Base-by-base conservation (phyloP, 805 yeast genomes). In the Maudiozyma serrabonitensis region DNA sequence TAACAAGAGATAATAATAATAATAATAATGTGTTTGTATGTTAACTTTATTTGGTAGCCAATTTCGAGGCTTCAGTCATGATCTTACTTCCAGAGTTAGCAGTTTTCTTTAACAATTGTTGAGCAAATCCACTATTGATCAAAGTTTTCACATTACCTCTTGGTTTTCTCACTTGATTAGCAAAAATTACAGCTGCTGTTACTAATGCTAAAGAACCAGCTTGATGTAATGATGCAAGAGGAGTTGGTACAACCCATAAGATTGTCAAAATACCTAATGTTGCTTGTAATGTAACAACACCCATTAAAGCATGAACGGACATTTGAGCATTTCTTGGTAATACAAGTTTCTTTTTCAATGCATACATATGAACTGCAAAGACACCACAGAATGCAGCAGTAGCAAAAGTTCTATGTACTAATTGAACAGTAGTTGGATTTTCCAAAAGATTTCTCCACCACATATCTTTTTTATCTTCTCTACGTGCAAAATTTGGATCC, bases 351-450 rank as follows among this genome's bases (percentile, higher is more conserved):
- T 80, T 72, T 48, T 72, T 75, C 47, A 71, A 73, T 4, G 86
- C 79, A 58, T 80, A 82, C 70, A 86, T 56, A 61, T 89, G 96
- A n/a, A 79, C 67, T 0, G 76, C 90, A 43, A 84, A 66, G 6
- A 86, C 76, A 0, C 88, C 69, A 53, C 76, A 75, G 68, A 90
- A 91, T 0, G 98, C 82, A 13, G 93, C 71, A 16, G 79, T 78
- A 4, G 97, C 99, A 51, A 90, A 68, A 23, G 84, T 76, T 66
- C 99, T 79, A 69, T 93, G 99, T 50, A 81, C 82, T 56, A 93
- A 71, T 69, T 93, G 99, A 38, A 93, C 99, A 1, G 96, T 90
- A 6, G 95, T 80, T 52, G 98, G 99, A 66, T 93, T 93, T 68
- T 93, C 99, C 41, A 93, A 75, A 66, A 87, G 68, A 63, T 93